Percentiles rank a stretch among this genome's conserved stretches.
phyloP scores from a whole-genome alignment of 352 stramenopile genomes.

The Paralagenidium karlingii region DNA sequence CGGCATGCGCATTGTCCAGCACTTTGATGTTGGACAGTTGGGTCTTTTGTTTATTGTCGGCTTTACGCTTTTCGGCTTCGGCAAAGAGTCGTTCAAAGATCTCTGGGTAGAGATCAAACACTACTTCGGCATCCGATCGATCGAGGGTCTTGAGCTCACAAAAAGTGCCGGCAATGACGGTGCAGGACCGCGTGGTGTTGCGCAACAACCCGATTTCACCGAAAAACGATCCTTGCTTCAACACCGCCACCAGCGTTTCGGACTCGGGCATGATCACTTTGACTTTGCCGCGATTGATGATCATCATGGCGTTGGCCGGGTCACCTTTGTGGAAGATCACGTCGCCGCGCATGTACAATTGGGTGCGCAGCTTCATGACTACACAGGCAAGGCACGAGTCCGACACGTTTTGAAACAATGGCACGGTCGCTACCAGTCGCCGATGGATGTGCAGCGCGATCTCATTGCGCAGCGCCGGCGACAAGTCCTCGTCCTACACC shows the following conservation, averaged over 20 bases:
- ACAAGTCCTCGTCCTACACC: slow-evolving; percentile 49
- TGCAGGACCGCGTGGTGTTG: slow-evolving; percentile 45
- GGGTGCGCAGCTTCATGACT: slow-evolving; percentile 40
- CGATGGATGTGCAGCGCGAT: slow-evolving; percentile 55
- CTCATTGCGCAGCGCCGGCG: slow-evolving; percentile 28
- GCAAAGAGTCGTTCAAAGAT: slow-evolving; percentile 44
- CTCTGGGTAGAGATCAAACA: slow-evolving; percentile 43
- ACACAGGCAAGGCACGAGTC: slow-evolving; percentile 36
- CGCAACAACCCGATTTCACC: slow-evolving; percentile 40
- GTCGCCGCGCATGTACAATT: slow-evolving; percentile 43
- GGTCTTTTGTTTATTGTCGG: slow-evolving; percentile 27
- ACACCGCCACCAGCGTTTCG: slow-evolving; percentile 27
- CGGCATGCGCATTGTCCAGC: slow-evolving; percentile 49
- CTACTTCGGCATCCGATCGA: slow-evolving; percentile 28
- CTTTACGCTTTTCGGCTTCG: slow-evolving; percentile 33
- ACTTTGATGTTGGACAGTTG: slow-evolving; percentile 43
- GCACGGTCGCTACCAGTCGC: slow-evolving; percentile 30
- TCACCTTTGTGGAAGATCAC: slow-evolving; percentile 52
- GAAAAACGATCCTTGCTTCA: slow-evolving; percentile 53
- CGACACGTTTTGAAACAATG: slow-evolving; percentile 41
- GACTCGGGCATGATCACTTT: slow-evolving; percentile 47
- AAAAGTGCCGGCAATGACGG: slow-evolving; percentile 37
- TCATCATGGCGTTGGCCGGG: slow-evolving; percentile 40
- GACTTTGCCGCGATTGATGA: slow-evolving; percentile 48
- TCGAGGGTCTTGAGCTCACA: slow-evolving; percentile 45